These are phyloP conservation scores for Chimonanthus salicifolius DNA, from an alignment of 164 flowering plant genomes.

Conservation along the genomic window DNA sequence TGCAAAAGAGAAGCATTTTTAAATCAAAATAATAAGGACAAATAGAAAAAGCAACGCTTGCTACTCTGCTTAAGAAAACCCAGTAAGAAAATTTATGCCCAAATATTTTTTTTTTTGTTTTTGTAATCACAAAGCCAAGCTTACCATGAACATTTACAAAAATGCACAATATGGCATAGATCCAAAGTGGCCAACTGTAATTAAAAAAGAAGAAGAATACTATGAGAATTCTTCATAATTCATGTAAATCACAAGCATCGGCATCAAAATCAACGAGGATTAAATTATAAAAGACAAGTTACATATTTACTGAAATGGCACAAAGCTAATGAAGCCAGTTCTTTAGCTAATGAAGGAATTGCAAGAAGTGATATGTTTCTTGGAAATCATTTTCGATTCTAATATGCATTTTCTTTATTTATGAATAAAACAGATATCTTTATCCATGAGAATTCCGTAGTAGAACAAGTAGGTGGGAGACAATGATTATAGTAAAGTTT, in stretches of 20 bases:
- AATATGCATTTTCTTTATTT: too few relatives aligned
- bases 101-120: neutral
- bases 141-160: slow-evolving; percentile 88
- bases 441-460: too few relatives aligned
- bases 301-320: too few relatives aligned
- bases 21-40: neutral
- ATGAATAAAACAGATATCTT: too few relatives aligned
- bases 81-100: neutral
- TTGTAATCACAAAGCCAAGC: neutral
- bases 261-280: too few relatives aligned
- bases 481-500: too few relatives aligned
- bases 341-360: too few relatives aligned
- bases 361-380: too few relatives aligned
- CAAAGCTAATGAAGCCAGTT: too few relatives aligned
- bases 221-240: neutral
- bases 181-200: slow-evolving; percentile 96
- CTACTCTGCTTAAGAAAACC: neutral
- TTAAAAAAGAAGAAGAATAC: neutral
- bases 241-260: neutral
- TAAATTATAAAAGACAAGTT: too few relatives aligned
- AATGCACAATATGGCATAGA: slow-evolving; percentile 86
- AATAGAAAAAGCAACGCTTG: neutral
- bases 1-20: slow-evolving; percentile 6
- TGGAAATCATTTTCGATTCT: too few relatives aligned
- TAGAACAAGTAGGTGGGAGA: too few relatives aligned